phyloP scores from a whole-genome alignment of 2,329 filamentous ascomycete genomes.

The Teratosphaeria gauchensis region DNA sequence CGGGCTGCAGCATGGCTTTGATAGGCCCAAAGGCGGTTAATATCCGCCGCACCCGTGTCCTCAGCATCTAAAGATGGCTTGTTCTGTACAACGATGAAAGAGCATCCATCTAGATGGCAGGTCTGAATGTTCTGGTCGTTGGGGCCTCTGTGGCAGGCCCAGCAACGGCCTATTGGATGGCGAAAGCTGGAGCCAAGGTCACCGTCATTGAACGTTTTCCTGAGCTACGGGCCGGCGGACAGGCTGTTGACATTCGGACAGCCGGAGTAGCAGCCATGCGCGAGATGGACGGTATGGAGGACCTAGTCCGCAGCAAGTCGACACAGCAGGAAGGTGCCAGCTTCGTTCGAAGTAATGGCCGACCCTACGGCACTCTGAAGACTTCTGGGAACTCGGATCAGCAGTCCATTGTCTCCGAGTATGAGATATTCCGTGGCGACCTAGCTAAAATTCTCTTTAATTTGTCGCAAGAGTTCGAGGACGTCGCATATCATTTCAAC shows the following conservation, averaged over 20 bases:
- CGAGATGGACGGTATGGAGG: background rate
- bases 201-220: no score
- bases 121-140: background rate
- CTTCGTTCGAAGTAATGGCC: no score
- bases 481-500: no score
- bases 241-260: background rate
- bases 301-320: background rate
- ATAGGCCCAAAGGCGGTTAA: no score
- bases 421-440: no score
- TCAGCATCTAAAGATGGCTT: background rate
- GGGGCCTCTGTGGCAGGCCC: background rate
- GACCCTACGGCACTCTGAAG: no score
- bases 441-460: no score
- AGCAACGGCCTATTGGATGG: background rate
- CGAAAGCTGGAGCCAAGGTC: background rate
- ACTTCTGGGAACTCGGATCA: no score
- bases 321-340: background rate
- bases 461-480: no score
- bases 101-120: background rate
- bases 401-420: no score
- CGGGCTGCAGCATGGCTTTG: no score
- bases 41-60: no score
- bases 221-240: background rate
- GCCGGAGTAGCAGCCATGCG: background rate
- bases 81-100: background rate